Base-by-base conservation (phyloP, 2,329 filamentous ascomycete genomes). In the Neospermospora avenae region DNA sequence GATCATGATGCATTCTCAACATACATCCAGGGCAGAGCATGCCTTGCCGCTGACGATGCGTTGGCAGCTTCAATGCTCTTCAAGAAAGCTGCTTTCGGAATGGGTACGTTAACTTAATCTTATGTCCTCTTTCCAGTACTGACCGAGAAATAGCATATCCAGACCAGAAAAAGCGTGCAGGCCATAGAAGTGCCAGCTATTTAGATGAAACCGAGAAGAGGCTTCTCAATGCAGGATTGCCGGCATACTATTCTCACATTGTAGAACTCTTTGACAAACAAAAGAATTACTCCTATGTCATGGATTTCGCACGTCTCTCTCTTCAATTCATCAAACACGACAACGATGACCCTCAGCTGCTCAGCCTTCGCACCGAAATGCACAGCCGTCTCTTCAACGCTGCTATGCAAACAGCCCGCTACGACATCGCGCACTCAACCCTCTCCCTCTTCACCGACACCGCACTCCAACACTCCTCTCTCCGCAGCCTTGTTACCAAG, bases 171-270 rank as follows among this genome's bases (percentile, higher is more conserved):
- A 63, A 65, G 39, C 58, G 58, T 11, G 55, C 55, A 35, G 78
- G 82, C 52, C 77, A 80, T 18, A 82, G 85, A 64, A 87, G 83
- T 68, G 79, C 81, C 45, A 84, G 85, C 8, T 82, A 96, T 14
- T 80, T 98, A 22, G 86, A 89, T 57, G 85, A 91, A 24, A 85
- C 87, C 2, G 91, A 96, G 66, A 88, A 87, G 80, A 83, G 81
- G 35, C 74, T 84, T 5, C 74, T 88, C 24, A 83, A 92, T 70
- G 84, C 84, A 58, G 95, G 93, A 1, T 80, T 93, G 42, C 83
- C 91, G 4, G 86, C 84, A 64, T 99, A 97, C 76, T 96, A 96
- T 74, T 85, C 88, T 44, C 95, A 99, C 73, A 84, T 98, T 54
- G 83, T 93, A 13, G 81, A 85, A 20, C 80, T 99, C 1, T 98